Percentiles rank a stretch among this genome's conserved stretches.
These are phyloP conservation scores for Cutaneotrichosporon daszewskae DNA, from an alignment of 1,284 basidiomycete species.

Conservation along the genomic window DNA sequence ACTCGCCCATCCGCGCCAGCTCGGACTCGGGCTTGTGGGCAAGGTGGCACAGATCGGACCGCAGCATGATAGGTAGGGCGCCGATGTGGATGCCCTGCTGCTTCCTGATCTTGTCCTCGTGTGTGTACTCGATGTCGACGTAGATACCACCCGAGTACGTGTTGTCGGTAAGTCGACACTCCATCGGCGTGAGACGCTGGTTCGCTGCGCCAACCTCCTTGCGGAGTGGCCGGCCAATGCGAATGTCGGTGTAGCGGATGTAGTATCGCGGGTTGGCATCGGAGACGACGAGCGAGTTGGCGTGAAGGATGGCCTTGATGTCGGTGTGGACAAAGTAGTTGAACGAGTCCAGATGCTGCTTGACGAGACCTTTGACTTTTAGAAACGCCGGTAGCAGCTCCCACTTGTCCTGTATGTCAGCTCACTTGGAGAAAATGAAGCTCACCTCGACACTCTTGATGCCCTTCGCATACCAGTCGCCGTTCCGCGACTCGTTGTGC, in stretches of 20 bases:
- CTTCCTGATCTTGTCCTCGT: constrained; percentile 83
- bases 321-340: constrained; percentile 99
- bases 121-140: constrained; percentile 92
- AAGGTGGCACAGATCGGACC: constrained; percentile 89
- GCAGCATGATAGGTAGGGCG: constrained; percentile 91
- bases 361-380: constrained; percentile 95
- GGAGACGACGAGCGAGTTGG: constrained; percentile 87
- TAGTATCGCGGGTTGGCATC: constrained; percentile 97
- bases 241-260: constrained; percentile 94
- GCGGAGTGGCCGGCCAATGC: constrained; percentile 83
- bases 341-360: constrained; percentile 99
- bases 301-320: constrained; percentile 92
- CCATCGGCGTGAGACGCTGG: constrained; percentile 85
- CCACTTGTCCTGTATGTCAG: constrained; percentile 80
- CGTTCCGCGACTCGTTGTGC: constrained; percentile 27
- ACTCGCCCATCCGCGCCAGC: constrained; percentile 89
- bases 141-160: constrained; percentile 92
- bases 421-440: neutral
- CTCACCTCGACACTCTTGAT: constrained; percentile 53
- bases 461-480: constrained; percentile 47
- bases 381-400: constrained; percentile 88
- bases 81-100: constrained; percentile 83
- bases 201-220: constrained; percentile 62
- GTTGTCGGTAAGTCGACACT: constrained; percentile 92
- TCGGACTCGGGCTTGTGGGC: constrained; percentile 71